Percentiles rank a stretch among this genome's conserved stretches.
phyloP scores from a whole-genome alignment of 305 asterid species.

The Fraxinus albicans region DNA sequence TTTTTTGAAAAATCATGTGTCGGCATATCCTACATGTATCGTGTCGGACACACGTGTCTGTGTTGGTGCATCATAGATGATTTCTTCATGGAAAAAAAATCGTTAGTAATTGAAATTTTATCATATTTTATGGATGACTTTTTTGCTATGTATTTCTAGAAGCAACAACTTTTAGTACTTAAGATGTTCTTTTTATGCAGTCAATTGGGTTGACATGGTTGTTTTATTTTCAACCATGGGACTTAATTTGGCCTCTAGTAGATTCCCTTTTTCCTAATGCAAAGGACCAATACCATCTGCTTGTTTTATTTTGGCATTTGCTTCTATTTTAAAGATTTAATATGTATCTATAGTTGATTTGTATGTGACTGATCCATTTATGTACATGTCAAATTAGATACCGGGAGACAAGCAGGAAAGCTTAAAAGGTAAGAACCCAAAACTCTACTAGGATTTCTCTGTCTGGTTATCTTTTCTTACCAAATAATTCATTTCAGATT shows the following conservation, averaged over 20 bases:
- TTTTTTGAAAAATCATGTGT: too few species aligned
- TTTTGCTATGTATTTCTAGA: not conserved
- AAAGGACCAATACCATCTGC: not conserved
- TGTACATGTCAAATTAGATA: constrained; percentile 42
- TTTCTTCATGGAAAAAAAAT: not conserved
- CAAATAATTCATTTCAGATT: constrained; percentile 19
- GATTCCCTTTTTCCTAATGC: not conserved
- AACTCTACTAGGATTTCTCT: constrained; percentile 10
- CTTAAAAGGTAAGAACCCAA: constrained; percentile 54
- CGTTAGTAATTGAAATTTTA: not conserved
- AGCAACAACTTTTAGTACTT: not conserved
- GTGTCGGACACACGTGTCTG: too few species aligned
- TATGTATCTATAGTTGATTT: not conserved
- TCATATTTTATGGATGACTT: not conserved
- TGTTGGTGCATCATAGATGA: too few species aligned
- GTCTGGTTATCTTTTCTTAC: constrained; percentile 9
- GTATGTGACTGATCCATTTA: constrained; percentile 24
- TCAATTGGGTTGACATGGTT: not conserved
- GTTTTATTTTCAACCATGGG: not conserved
- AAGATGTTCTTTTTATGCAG: not conserved
- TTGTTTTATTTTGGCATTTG: not conserved
- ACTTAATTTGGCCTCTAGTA: not conserved
- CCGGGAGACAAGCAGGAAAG: constrained; percentile 55
- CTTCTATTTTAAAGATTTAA: not conserved
- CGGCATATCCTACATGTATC: too few species aligned